Evolutionary conservation across 768 basidiomycete genomes (phyloP), one percentile per base, ranked within the genome.

Genomic region (Lactifluus subvellereus): DNA sequence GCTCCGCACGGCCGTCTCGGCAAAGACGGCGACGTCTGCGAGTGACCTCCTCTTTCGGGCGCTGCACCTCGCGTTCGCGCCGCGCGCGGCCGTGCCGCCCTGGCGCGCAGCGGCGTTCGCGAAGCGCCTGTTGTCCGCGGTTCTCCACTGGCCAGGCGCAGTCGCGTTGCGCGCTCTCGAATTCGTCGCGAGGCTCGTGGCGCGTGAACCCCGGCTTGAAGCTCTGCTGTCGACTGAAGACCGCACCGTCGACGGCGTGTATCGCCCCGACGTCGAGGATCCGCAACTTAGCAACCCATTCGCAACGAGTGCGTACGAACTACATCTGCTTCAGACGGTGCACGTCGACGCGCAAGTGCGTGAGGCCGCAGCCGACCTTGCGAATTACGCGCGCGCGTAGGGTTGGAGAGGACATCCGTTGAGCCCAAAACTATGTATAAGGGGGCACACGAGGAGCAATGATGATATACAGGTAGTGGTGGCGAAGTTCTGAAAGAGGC

Each of bases 91-190:
- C 57, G 82, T 83, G 32, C 83, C 91, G 30, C 77, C 87, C 65
- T 82, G 86, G 82, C 87, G 93, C 68, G 83, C 87, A 48, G 91
- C 94, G 49, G 93, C 96, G 2, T 98, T 98, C 74, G 82, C 89
- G 58, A 98, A 98, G 76, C 89, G 96, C n/a, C 80, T 98, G 52
- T 79, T 96, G 33, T 81, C 82, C 53, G 86, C 87, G 38, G 83
- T 88, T 5, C 78, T 98, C 45, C 86, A 89, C 70, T 94, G 95
- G 86, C 83, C 94, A 0, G 79, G 91, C 4, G 69, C 74, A 1
- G 77, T 82, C 11, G 84, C 86, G 20, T 75, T 87, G 50, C 85
- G 87, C 35, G 79, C 87, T 20, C 73, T 98, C 43, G 84, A 85
- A 38, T 90, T 97, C 67, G 85, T 95, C 7, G 77, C 77, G 42